Evolutionary conservation across 345 rosid species (phyloP), one percentile per base, ranked within the genome.

Genomic region (Salix suchowensis): DNA sequence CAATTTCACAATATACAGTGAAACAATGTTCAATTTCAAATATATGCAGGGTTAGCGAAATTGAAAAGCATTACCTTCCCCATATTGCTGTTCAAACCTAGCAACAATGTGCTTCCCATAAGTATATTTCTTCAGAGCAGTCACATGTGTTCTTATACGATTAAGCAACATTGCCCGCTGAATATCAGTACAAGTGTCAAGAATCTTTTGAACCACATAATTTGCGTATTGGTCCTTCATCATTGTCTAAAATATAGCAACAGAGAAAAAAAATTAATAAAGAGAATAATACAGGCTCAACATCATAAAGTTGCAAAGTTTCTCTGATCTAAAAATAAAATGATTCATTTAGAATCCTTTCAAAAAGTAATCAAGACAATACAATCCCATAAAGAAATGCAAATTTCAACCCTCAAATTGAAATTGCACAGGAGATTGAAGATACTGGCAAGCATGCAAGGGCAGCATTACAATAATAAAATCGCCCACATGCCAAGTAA

Each of bases 161-260:
- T 81, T 79, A 74, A 96, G 88, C 75, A 96, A 77, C 73, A 91
- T 69, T 80, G 80, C 91, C 75, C 92, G 87, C 78, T 91, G 98
- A 8, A 76, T 80, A 71, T 90, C 97, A 80, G 80, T 87, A 81
- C 96, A 81, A 34, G 84, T 86, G 77, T 96, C 97, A 74, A 96
- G 91, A 81, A 96, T 88, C 87, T 96, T 96, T 79, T 94, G 97
- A 74, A 96, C 89, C 85, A 96, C 99, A 77, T 92, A 96, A 78
- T 96, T 96, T 58, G 97, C 97, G 82, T 74, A 96, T 75, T 96
- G 99, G 81, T 96, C 99, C 84, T 96, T 96, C 98, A 96, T 94
- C 99, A 96, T 96, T 65, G 83, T 84, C 98, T 96, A 80, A 32
- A 52, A 69, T 60, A 74, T 7, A 72, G 28, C 71, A 78, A 67